Evolutionary conservation across 768 basidiomycete species (phyloP).

Genomic region (Amanita exitialis): DNA sequence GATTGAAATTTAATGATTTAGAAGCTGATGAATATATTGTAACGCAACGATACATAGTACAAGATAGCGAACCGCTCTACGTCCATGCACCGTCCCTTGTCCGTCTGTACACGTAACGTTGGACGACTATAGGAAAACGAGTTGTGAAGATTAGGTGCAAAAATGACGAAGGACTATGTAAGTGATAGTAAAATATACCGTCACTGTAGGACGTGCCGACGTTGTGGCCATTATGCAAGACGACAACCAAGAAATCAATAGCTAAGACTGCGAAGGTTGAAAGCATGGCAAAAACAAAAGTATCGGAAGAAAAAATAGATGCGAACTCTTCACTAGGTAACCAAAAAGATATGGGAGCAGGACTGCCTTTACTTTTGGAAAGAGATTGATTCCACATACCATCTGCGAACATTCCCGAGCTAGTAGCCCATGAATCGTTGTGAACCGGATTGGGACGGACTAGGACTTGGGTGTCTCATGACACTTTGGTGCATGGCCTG

Average conservation of each 20-base stretch:
- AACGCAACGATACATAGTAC: slow-evolving; percentile 1
- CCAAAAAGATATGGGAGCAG: not conserved
- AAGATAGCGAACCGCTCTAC: slow-evolving; percentile 28
- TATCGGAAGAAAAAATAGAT: not conserved
- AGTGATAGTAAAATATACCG: not conserved
- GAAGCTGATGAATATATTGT: slow-evolving; percentile 6
- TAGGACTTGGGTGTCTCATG: slow-evolving; percentile 73
- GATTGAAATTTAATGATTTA: slow-evolving; percentile 18
- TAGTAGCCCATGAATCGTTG: slow-evolving; percentile 11
- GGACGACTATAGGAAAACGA: slow-evolving; percentile 10
- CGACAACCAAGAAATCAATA: not conserved
- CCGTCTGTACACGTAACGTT: slow-evolving; percentile 20
- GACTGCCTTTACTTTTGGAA: not conserved
- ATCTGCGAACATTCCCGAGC: not conserved
- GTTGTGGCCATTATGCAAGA: not conserved
- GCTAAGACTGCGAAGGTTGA: not conserved
- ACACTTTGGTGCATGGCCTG: slow-evolving; percentile 83
- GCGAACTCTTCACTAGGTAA: not conserved
- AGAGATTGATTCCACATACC: slow-evolving; percentile 2
- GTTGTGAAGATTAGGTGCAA: slow-evolving; percentile 12
- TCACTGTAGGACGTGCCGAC: not conserved
- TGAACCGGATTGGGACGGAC: slow-evolving; percentile 30
- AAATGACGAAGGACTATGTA: not conserved
- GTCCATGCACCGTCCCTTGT: slow-evolving; percentile 49
- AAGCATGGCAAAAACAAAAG: not conserved